These are phyloP conservation scores for Pseudozyma sp. DNA, from an alignment of 1,284 basidiomycete genomes.

Conservation along the genomic window DNA sequence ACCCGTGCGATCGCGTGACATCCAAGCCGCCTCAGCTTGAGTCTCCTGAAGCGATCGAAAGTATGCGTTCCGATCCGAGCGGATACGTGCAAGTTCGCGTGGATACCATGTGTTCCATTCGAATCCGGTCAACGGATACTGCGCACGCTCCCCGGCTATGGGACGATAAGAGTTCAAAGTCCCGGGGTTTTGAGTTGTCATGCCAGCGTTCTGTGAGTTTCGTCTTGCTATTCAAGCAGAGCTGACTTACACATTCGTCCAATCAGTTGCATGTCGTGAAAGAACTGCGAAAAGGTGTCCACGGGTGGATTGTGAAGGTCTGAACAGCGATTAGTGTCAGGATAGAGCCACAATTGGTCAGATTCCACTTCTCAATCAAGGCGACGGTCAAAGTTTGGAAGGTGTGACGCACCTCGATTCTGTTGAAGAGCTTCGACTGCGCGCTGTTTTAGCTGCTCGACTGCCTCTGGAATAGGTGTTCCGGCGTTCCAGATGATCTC, in stretches of 20 bases:
- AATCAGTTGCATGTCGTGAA: neutral
- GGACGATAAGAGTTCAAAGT: neutral
- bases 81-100: neutral
- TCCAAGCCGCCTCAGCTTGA: neutral
- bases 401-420: neutral
- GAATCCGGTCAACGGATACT: neutral
- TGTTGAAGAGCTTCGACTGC: neutral
- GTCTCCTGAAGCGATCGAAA: neutral
- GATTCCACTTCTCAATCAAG: too few species aligned
- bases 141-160: neutral
- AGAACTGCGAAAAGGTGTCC: neutral
- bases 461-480: neutral
- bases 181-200: neutral
- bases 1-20: neutral
- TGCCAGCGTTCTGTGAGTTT: too few species aligned
- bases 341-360: neutral
- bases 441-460: neutral
- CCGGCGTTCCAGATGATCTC: neutral
- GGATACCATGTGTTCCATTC: slow-evolving; percentile 6
- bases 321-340: neutral
- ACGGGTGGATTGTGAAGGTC: neutral
- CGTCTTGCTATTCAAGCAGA: neutral
- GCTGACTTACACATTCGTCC: slow-evolving; percentile 1
- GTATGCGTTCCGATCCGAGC: neutral
- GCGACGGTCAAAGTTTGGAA: too few species aligned